Evolutionary conservation across 1,284 basidiomycete species (phyloP), one percentile per base, ranked within the genome.

Genomic region (Bondarzewia mesenterica): DNA sequence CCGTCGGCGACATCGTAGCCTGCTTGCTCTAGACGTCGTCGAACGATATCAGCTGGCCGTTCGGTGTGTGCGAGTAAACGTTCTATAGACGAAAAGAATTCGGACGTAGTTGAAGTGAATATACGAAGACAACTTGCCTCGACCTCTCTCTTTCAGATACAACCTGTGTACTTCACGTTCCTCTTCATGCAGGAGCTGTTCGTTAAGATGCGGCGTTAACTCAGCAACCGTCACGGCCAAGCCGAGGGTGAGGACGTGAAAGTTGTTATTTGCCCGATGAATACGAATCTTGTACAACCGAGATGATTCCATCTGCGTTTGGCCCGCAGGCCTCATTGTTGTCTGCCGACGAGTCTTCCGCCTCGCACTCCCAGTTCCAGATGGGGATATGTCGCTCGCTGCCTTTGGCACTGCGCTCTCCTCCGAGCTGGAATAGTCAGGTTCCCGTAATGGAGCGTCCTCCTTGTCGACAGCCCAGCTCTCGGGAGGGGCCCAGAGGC

Each of bases 1-100:
- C 84, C 81, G 62, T 99, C 96, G 7, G 78, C 74, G 25, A 84
- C 77, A 39, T 88, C 89, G 60, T 94, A 97, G 0, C 96, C 96
- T 5, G 93, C 92, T 63, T 97, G 92, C 56, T 90, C 80, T 46
- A 99, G 71, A 44, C 93, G 77, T 42, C 91, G 77, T 43, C 86
- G 77, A 41, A 96, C 86, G 52, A 97, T 89, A 45, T 84, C 78
- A 0, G 93, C 82, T 0, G 95, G 95, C 49, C 82, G 77, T 63
- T 99, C 96, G 1, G 81, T 85, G 14, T 81, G 77, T 5, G 81
- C 81, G 48, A 96, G 69, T 37, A 91, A 73, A 10, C 93, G 84
- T 61, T 96, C 93, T 93, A 57, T 21, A 46, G 47, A 49, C 50
- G 40, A 3, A 51, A 8, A 21, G 43, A 52, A 5, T 46, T 16